These are phyloP conservation scores for Singerocomus rubriflavus DNA, from an alignment of 1,284 basidiomycete species.

Conservation along the genomic window DNA sequence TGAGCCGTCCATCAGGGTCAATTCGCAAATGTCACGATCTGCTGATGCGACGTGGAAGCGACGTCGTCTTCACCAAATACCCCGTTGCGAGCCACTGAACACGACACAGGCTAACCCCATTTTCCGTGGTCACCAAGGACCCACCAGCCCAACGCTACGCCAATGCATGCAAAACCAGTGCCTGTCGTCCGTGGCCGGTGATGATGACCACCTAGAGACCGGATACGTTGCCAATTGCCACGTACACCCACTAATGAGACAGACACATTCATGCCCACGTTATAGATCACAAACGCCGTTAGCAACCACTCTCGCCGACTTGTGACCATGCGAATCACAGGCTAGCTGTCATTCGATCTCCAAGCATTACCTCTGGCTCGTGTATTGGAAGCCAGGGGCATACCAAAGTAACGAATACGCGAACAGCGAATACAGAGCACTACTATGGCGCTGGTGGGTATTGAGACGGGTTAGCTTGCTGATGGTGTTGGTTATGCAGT, in stretches of 20 bases:
- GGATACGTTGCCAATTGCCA: too few relatives aligned
- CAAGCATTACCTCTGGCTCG: neutral
- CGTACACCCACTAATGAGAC: too few relatives aligned
- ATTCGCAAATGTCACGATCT: too few relatives aligned
- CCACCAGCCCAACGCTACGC: neutral
- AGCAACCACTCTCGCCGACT: neutral
- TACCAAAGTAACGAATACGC: slow-evolving; percentile 3
- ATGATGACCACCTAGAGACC: too few relatives aligned
- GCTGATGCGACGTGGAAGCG: too few relatives aligned
- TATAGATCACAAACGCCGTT: neutral
- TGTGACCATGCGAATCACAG: neutral
- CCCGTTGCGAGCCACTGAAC: too few relatives aligned
- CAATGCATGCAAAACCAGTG: too few relatives aligned
- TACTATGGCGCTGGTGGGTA: slow-evolving; percentile 12
- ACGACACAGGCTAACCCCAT: neutral
- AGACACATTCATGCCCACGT: neutral
- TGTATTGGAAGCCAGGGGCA: neutral
- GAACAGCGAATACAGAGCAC: neutral
- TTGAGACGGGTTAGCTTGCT: slow-evolving; percentile 10
- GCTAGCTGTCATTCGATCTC: too few relatives aligned
- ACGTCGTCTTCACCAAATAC: too few relatives aligned
- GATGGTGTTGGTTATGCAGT: slow-evolving; percentile 12
- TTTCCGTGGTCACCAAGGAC: neutral
- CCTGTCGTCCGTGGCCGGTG: too few relatives aligned
- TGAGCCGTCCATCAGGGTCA: too few relatives aligned